Conservation (phyloP, 768 basidiomycete species). For the Boletellus sp. region DNA sequence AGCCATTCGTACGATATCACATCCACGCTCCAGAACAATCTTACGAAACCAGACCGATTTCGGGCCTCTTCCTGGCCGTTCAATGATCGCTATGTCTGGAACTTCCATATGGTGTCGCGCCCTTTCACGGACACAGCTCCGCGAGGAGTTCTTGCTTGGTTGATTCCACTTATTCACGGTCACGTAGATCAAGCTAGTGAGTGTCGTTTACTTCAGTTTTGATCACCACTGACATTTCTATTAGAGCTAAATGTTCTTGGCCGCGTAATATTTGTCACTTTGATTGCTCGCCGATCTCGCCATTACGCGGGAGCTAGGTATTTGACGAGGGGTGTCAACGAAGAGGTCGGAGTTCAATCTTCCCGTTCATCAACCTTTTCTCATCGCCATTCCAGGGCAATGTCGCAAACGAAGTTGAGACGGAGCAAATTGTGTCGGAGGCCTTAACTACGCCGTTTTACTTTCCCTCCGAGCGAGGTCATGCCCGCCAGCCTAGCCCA, state of each 20-base stretch:
- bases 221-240: neutral
- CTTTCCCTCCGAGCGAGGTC: constrained; percentile 45
- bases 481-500: constrained; percentile 62
- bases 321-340: constrained; percentile 90
- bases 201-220: constrained; percentile 27
- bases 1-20: constrained; percentile 97
- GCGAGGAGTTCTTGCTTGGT: constrained; percentile 67
- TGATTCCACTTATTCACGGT: constrained; percentile 89
- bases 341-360: constrained; percentile 52
- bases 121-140: constrained; percentile 51
- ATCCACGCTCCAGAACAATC: constrained; percentile 90
- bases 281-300: constrained; percentile 92
- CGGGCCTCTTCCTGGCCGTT: constrained; percentile 55
- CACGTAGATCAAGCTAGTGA: constrained; percentile 98
- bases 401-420: constrained; percentile 98
- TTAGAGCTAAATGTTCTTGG: constrained; percentile 90
- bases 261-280: constrained; percentile 84
- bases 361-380: neutral
- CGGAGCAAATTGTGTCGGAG: constrained; percentile 94
- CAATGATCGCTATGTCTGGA: constrained; percentile 93
- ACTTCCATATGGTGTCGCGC: constrained; percentile 76
- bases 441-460: constrained; percentile 88
- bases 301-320: constrained; percentile 96
- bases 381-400: constrained; percentile 61
- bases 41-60: constrained; percentile 55